Conservation (phyloP, 2,329 filamentous ascomycete species). For the Xylariaceae sp. region DNA sequence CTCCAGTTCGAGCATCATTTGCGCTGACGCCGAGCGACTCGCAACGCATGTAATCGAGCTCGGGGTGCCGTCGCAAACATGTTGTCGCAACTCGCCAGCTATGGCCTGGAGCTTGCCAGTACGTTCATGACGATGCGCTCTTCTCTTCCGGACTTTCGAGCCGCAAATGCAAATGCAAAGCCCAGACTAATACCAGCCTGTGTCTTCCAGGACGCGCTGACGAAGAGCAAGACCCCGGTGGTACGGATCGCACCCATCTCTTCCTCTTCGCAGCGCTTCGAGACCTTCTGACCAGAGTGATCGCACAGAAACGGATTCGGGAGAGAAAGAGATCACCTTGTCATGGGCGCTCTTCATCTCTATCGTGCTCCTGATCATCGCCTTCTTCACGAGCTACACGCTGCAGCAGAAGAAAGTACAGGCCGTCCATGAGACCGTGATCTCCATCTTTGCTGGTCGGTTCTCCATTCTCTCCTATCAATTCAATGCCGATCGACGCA, state of each 20-base stretch:
- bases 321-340: slow-evolving; percentile 88
- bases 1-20: not conserved
- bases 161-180: not conserved
- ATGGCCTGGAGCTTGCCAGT: slow-evolving; percentile 38
- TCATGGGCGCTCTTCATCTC: slow-evolving; percentile 98
- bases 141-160: not conserved
- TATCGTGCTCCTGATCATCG: slow-evolving; percentile 86
- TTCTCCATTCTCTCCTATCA: not conserved
- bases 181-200: slow-evolving; percentile 3
- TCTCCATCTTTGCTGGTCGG: slow-evolving; percentile 91
- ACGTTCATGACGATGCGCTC: slow-evolving; percentile 24
- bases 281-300: slow-evolving; percentile 26
- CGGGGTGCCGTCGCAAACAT: slow-evolving; percentile 28
- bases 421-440: slow-evolving; percentile 94
- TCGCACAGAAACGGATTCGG: slow-evolving; percentile 63
- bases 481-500: not conserved
- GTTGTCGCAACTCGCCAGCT: slow-evolving; percentile 35
- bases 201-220: slow-evolving; percentile 37
- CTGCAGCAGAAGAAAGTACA: slow-evolving; percentile 96
- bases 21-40: slow-evolving; percentile 16
- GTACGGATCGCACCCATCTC: slow-evolving; percentile 31
- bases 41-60: slow-evolving; percentile 17
- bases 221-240: slow-evolving; percentile 44
- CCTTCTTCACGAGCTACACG: slow-evolving; percentile 95
- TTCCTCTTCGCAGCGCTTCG: slow-evolving; percentile 10